Percentiles rank a stretch among this genome's conserved stretches.
Conservation (phyloP, 2,329 filamentous ascomycete genomes). For the Pyricularia grisea region DNA sequence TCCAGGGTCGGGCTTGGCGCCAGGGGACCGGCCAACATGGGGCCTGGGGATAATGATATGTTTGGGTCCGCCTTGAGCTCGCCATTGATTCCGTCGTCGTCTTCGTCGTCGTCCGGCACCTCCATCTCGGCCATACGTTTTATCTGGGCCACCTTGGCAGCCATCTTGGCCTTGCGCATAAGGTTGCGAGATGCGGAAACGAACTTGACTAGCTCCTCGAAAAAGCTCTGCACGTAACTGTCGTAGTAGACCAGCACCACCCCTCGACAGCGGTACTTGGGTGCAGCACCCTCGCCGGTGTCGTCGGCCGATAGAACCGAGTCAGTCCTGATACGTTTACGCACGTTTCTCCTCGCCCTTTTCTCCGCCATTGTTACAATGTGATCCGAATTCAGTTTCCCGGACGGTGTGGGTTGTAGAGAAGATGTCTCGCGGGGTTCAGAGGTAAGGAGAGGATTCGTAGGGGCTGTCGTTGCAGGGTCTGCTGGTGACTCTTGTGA, state of each 20-base stretch:
- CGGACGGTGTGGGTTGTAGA: conserved; percentile 18
- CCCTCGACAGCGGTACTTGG: conserved; percentile 58
- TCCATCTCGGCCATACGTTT: conserved; percentile 51
- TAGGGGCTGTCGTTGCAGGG: neutral
- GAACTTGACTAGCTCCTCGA: conserved; percentile 74
- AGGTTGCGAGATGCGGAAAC: conserved; percentile 73
- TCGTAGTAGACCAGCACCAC: conserved; percentile 92
- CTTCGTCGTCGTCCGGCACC: conserved; percentile 38
- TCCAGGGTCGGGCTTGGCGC: conserved; percentile 6
- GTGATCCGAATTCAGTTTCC: conserved; percentile 31
- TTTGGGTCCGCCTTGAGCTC: conserved; percentile 1
- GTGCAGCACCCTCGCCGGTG: conserved; percentile 27
- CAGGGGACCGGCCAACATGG: neutral
- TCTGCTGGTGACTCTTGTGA: neutral
- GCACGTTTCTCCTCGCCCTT: conserved; percentile 35
- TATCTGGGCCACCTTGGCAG: conserved; percentile 61
- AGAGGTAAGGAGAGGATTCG: neutral
- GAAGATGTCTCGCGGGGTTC: neutral
- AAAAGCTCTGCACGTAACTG: conserved; percentile 71
- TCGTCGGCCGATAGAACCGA: conserved; percentile 38
- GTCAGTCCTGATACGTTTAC: conserved; percentile 36
- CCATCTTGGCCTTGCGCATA: conserved; percentile 82
- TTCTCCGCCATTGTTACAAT: conserved; percentile 35
- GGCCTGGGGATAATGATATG: neutral
- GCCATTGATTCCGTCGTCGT: conserved; percentile 19